These are phyloP conservation scores for Talaromyces islandicus DNA, from an alignment of 2,329 filamentous ascomycete species.

Conservation along the genomic window DNA sequence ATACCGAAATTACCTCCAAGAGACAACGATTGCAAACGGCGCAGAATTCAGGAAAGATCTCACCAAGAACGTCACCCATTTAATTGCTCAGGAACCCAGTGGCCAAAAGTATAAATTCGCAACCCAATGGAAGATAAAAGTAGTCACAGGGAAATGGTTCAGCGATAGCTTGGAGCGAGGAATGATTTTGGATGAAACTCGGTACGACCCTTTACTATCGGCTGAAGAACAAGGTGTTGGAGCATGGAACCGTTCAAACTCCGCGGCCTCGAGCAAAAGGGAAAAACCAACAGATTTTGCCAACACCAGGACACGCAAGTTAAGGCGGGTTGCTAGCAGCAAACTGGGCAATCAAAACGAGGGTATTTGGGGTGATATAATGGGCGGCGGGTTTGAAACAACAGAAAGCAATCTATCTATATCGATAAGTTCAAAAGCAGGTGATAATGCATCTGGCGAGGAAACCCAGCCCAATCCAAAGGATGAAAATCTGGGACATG, in stretches of 20 bases:
- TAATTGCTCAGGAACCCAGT: constrained; percentile 71
- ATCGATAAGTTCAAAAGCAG: constrained; percentile 20
- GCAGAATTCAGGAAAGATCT: constrained; percentile 84
- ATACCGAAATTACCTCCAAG: constrained; percentile 65
- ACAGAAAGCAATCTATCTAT: constrained; percentile 19
- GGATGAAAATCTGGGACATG: constrained; percentile 32
- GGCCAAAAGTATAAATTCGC: constrained; percentile 90
- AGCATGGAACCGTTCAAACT: constrained; percentile 60
- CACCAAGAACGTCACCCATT: constrained; percentile 77
- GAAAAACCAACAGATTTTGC: constrained; percentile 40
- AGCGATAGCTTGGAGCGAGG: constrained; percentile 74
- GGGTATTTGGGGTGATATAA: constrained; percentile 85
- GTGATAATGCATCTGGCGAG: constrained; percentile 13
- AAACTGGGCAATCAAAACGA: constrained; percentile 75
- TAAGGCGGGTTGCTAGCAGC: constrained; percentile 80
- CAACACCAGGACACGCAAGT: constrained; percentile 65
- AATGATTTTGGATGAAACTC: constrained; percentile 84
- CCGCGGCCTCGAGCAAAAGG: constrained; percentile 18
- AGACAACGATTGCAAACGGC: constrained; percentile 62
- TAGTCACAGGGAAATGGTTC: constrained; percentile 81
- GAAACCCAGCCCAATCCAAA: constrained; percentile 23
- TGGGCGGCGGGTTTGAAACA: constrained; percentile 44
- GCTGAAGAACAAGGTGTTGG: constrained; percentile 66
- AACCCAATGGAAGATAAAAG: constrained; percentile 70
- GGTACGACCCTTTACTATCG: constrained; percentile 71